Base-by-base conservation (phyloP, 192 early-diverging fungal genomes). In the Backusella macrospora region DNA sequence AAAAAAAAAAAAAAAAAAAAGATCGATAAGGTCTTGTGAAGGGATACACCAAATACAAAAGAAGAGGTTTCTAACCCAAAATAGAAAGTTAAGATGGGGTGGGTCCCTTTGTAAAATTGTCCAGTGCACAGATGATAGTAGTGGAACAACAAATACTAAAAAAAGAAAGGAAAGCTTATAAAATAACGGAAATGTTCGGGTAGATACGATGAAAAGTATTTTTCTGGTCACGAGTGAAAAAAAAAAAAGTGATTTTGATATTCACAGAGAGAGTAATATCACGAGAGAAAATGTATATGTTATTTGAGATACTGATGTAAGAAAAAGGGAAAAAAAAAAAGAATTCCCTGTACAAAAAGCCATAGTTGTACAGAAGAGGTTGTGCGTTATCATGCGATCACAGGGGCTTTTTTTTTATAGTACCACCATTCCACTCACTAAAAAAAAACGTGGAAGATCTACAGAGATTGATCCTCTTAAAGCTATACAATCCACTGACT, bases 401-500 rank as follows among this genome's bases (percentile, higher is more conserved):
- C 40, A 66, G 65, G 65, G 65, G 16, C 21, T 21, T 38, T 65
- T 65, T 65, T 38, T 39, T 18, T 9, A 66, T 40, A 65, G 9
- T 18, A 40, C 13, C 6, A 14, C 18, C 13, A 40, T 66, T 42
- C 12, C 40, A 66, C n/a, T 42, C 16, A 40, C 18, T 40, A 66
- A 66, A n/a, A n/a, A n/a, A n/a, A n/a, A 66, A 66, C 65, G 65
- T 66, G 65, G 65, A 38, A 66, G 64, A 66, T 66, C 64, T 38
- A n/a, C 64, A 66, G 64, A 66, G 64, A 66, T 66, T 66, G 64
- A 66, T 38, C 52, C 52, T 55, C 21, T 55, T 26, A 23, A 18
- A 55, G 52, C 52, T 55, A 18, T 12, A 55, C 21, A 21, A 55
- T 34, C 29, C 29, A 34, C 2, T 34, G n/a, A n/a, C 29, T 34